Conservation (phyloP, 1,284 basidiomycete genomes). For the Somion occarium region DNA sequence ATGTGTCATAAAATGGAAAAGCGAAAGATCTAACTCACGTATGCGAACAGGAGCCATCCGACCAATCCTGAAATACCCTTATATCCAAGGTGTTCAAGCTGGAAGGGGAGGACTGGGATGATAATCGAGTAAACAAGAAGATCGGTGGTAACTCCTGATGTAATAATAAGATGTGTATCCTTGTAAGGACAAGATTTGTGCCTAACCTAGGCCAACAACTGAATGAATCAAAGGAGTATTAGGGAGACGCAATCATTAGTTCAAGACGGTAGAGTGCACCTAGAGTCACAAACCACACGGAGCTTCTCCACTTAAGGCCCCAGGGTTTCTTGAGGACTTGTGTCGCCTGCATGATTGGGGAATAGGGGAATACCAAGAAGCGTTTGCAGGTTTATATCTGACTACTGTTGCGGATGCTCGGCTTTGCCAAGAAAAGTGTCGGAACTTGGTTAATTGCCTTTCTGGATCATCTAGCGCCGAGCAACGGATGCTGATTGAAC, state of each 20-base stretch:
- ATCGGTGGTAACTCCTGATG: slow-evolving; percentile 59
- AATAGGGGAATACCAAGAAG: no score
- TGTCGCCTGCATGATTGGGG: no score
- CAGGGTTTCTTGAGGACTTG: slow-evolving; percentile 10
- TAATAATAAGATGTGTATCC: neutral
- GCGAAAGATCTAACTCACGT: slow-evolving; percentile 33
- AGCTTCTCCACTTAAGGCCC: slow-evolving; percentile 28
- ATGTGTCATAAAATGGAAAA: neutral
- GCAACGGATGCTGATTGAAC: no score
- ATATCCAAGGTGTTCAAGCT: slow-evolving; percentile 54
- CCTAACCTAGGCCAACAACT: slow-evolving; percentile 35
- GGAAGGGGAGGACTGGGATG: slow-evolving; percentile 75
- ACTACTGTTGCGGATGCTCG: no score
- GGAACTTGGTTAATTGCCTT: no score
- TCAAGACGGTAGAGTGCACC: slow-evolving; percentile 12
- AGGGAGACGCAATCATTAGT: no score
- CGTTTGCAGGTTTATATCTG: no score
- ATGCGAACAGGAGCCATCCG: slow-evolving; percentile 67
- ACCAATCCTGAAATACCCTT: slow-evolving; percentile 49
- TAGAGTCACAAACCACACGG: slow-evolving; percentile 27
- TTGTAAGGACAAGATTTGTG: neutral
- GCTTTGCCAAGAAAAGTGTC: no score
- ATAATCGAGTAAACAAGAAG: slow-evolving; percentile 65
- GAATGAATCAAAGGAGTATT: neutral
- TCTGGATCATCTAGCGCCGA: no score